Conservation (phyloP, 176 grass and related monocot species). For the Phoenix dactylifera region DNA sequence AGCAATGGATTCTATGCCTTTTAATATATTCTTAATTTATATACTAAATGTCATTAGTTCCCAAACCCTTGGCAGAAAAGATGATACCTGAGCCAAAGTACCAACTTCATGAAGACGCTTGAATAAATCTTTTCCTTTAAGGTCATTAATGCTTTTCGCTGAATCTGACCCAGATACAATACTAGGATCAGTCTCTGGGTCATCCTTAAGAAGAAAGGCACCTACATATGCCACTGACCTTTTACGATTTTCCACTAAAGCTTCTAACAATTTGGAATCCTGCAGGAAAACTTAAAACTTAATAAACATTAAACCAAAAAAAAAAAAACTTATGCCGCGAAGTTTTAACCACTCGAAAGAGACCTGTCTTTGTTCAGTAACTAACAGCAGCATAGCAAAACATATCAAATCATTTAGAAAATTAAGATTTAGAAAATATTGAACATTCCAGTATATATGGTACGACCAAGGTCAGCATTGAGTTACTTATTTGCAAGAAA, state of each 20-base stretch:
- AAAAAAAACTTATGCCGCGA: too few relatives aligned
- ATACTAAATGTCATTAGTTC: too few relatives aligned
- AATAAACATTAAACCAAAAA: conserved; percentile 1
- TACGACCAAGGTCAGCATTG: too few relatives aligned
- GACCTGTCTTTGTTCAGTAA: too few relatives aligned
- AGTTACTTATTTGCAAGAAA: too few relatives aligned
- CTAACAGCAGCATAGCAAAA: too few relatives aligned
- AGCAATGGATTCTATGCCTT: neutral
- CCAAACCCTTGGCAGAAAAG: too few relatives aligned
- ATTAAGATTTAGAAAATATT: too few relatives aligned
- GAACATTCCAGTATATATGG: too few relatives aligned
- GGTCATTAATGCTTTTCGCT: conserved; percentile 77
- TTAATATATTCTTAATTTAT: too few relatives aligned
- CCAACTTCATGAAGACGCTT: conserved; percentile 94
- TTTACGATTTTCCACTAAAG: conserved; percentile 72
- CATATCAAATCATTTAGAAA: too few relatives aligned
- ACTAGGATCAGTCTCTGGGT: conserved; percentile 54
- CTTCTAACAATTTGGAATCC: conserved; percentile 67
- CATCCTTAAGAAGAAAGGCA: conserved; percentile 93
- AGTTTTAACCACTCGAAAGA: too few relatives aligned
- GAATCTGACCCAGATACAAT: conserved; percentile 46
- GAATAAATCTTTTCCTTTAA: conserved; percentile 89
- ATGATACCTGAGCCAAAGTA: conserved; percentile 59
- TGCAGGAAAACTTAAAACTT: conserved; percentile 18
- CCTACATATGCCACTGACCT: conserved; percentile 62